Evolutionary conservation across 345 rosid species (phyloP), one percentile per base, ranked within the genome.

Genomic region (Melastoma malabathricum): DNA sequence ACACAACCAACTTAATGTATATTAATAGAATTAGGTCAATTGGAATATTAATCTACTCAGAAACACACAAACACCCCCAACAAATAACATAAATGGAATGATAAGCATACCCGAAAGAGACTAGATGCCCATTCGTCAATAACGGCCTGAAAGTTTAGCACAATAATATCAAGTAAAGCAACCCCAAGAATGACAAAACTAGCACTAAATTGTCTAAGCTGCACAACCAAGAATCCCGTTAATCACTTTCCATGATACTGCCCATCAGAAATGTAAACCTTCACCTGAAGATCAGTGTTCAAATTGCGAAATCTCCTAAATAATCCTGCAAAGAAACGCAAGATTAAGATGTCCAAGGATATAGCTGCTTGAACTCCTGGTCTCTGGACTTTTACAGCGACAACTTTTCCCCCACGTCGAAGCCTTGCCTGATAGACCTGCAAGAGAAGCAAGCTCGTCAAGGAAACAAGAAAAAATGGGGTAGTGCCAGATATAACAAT

Each of bases 71-170:
- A n/a, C 54, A 50, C 57, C 15, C 9, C 38, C 38, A 29, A 29
- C 38, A 8, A 19, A 39, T 34, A 39, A 23, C 18, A 50, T 13
- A 17, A 60, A 27, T 22, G 64, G 54, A 61, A 50, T 14, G 54
- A 57, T 10, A 29, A 14, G 52, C 54, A 50, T 80, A 90, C 96
- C 92, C 77, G 84, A 52, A 90, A 86, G 56, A 90, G 90, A 66
- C 96, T 90, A 9, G 92, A 81, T 20, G 96, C 98, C 98, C 96
- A 90, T 59, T 90, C 96, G 62, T 90, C 96, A 73, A 81, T 75
- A 66, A 90, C 76, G 44, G 92, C 96, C 96, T 86, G 84, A 72
- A 73, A 55, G 68, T 58, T 46, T 34, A 63, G 61, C 48, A 48
- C 56, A 29, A 6, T 29, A 29, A 29, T 29, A 10, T 29, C 38